Conservation (phyloP, 495 filamentous ascomycete genomes). For the Penicillium verhagenii region DNA sequence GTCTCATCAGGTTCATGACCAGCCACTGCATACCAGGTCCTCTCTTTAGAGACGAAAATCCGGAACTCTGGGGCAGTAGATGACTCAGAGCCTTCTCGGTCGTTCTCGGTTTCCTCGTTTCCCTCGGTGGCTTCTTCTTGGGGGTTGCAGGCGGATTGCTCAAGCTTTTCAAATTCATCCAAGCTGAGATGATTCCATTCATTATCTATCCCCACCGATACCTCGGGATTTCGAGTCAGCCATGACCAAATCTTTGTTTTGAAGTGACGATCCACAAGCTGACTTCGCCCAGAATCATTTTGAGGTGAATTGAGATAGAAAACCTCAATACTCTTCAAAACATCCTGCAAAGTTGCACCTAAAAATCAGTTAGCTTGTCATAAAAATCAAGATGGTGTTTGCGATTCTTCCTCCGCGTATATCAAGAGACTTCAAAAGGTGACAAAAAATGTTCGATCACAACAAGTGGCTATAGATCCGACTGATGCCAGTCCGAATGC, state of each 20-base stretch:
- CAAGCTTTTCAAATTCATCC: conserved; percentile 39
- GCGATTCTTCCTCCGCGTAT: background rate
- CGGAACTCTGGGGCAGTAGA: conserved; percentile 25
- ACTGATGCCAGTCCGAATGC: background rate
- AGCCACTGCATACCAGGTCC: conserved; percentile 75
- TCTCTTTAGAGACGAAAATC: conserved; percentile 58
- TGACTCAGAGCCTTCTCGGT: background rate
- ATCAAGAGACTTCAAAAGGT: background rate
- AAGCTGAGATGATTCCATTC: conserved; percentile 47
- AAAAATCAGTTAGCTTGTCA: conserved; percentile 9
- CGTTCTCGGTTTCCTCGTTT: conserved; percentile 2
- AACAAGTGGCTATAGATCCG: background rate
- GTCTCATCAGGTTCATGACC: conserved; percentile 76
- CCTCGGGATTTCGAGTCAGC: conserved; percentile 52
- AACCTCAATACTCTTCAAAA: conserved; percentile 35
- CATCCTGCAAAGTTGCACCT: conserved; percentile 44
- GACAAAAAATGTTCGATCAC: background rate
- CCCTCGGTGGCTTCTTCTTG: conserved; percentile 4
- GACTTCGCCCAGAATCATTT: conserved; percentile 16
- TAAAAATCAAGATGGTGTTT: background rate
- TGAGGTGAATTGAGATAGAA: conserved; percentile 36
- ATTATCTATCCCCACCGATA: conserved; percentile 44
- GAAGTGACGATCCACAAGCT: conserved; percentile 49
- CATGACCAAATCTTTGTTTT: conserved; percentile 57
- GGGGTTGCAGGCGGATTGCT: background rate